These are phyloP conservation scores for Physocladia obscura DNA, from an alignment of 192 early-diverging fungal species.

Conservation along the genomic window DNA sequence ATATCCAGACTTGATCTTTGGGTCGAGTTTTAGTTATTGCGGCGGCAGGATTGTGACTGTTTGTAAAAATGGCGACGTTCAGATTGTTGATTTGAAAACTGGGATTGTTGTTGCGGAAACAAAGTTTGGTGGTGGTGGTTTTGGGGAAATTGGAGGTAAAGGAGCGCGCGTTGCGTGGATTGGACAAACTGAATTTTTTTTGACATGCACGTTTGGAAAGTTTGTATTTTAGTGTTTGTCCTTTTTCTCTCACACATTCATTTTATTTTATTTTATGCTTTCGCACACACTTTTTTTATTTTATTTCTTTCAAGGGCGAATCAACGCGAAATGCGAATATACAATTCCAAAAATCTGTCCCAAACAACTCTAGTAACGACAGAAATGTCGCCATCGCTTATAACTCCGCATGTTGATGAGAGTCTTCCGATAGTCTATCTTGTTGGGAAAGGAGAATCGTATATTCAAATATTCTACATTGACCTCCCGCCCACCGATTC, in stretches of 20 bases:
- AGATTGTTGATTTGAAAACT: slow-evolving; percentile 61
- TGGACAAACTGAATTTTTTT: slow-evolving; percentile 44
- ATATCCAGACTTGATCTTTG: slow-evolving; percentile 33
- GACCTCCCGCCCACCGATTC: slow-evolving; percentile 41
- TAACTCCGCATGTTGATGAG: slow-evolving; percentile 67
- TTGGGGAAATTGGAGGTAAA: slow-evolving; percentile 68
- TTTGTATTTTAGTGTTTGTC: slow-evolving; percentile 15
- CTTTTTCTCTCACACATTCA: neutral
- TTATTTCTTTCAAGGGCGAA: slow-evolving; percentile 48
- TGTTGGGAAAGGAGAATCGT: slow-evolving; percentile 61
- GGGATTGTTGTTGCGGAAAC: slow-evolving; percentile 54
- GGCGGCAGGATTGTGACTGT: slow-evolving; percentile 69
- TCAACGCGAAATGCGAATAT: slow-evolving; percentile 66
- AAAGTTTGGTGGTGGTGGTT: slow-evolving; percentile 51
- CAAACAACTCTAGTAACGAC: slow-evolving; percentile 27
- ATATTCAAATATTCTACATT: slow-evolving; percentile 74
- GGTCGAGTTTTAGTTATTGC: slow-evolving; percentile 43
- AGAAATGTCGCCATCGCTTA: slow-evolving; percentile 74
- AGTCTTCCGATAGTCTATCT: slow-evolving; percentile 6
- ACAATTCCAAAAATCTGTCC: slow-evolving; percentile 32
- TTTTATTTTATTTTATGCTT: too few relatives aligned
- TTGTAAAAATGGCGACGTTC: slow-evolving; percentile 68
- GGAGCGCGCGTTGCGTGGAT: slow-evolving; percentile 70
- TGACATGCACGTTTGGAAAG: slow-evolving; percentile 71
- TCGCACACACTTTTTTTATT: neutral